phyloP scores from a whole-genome alignment of 805 yeast species.

The Myxozyma monticola region DNA sequence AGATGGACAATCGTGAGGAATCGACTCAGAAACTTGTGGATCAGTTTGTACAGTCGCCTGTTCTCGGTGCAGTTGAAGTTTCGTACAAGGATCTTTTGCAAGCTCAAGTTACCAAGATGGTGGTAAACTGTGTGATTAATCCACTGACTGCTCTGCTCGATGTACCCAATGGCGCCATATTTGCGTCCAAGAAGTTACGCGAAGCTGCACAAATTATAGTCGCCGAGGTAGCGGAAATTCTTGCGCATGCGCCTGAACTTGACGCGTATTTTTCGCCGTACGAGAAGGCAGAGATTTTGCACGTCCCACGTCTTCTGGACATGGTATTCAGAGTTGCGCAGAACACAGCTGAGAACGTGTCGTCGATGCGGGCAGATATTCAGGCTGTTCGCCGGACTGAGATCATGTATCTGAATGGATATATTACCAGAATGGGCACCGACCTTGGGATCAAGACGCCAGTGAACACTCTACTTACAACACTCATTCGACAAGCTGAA shows the following conservation, averaged over 20 bases:
- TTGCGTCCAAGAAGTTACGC: conserved; percentile 33
- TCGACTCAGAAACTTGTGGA: neutral
- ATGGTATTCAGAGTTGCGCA: conserved; percentile 45
- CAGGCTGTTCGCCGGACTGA: conserved; percentile 60
- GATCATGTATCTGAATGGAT: conserved; percentile 82
- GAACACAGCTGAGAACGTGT: conserved; percentile 57
- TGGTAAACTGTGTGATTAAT: conserved; percentile 80
- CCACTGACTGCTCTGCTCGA: conserved; percentile 77
- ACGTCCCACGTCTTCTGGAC: conserved; percentile 40
- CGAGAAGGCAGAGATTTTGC: conserved; percentile 13
- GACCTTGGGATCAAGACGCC: conserved; percentile 11
- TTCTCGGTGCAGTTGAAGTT: conserved; percentile 28
- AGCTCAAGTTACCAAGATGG: conserved; percentile 72
- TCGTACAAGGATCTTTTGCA: conserved; percentile 50
- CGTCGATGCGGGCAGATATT: conserved; percentile 74
- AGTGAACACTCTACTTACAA: conserved; percentile 10
- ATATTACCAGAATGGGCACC: conserved; percentile 45
- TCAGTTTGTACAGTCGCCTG: conserved; percentile 10
- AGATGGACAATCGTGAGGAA: neutral
- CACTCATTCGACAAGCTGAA: too few relatives aligned
- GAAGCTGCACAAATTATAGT: conserved; percentile 6
- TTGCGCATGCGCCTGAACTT: conserved; percentile 8
- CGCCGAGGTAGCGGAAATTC: conserved; percentile 42
- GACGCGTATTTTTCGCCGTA: conserved; percentile 6
- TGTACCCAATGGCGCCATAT: conserved; percentile 74